These are phyloP conservation scores for Aspergillus conjunctus DNA, from an alignment of 495 filamentous ascomycete species.

Conservation along the genomic window DNA sequence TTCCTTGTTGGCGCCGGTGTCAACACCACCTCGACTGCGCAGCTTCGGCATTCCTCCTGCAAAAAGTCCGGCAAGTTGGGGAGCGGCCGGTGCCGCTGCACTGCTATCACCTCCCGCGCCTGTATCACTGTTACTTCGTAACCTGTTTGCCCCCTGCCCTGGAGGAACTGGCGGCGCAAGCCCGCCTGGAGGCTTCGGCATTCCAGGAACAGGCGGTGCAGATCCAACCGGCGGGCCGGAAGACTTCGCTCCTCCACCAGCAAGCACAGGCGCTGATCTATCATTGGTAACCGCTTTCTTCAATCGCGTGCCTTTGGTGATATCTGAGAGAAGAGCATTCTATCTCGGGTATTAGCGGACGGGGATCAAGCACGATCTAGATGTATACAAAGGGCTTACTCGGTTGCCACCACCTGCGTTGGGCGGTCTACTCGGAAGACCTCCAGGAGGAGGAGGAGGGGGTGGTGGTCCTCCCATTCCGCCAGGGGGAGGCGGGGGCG, in stretches of 20 bases:
- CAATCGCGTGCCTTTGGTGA: constrained; percentile 74
- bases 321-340: constrained; percentile 89
- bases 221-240: constrained; percentile 63
- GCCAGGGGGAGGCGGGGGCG: constrained; percentile 65
- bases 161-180: constrained; percentile 76
- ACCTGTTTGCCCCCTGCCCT: constrained; percentile 55
- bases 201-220: constrained; percentile 80
- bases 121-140: constrained; percentile 81
- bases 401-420: constrained; percentile 52
- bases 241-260: constrained; percentile 54
- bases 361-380: neutral
- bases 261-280: constrained; percentile 79
- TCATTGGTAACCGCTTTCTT: constrained; percentile 95
- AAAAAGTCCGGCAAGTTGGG: constrained; percentile 87
- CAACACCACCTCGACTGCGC: constrained; percentile 82
- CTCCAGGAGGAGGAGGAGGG: constrained; percentile 62
- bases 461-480: constrained; percentile 70
- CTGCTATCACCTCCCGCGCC: constrained; percentile 47
- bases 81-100: constrained; percentile 57
- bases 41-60: constrained; percentile 95
- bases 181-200: constrained; percentile 61
- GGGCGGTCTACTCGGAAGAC: constrained; percentile 50
- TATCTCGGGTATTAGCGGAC: constrained; percentile 47
- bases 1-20: constrained; percentile 81
- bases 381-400: constrained; percentile 45